A percentile compares a stretch with the other conserved stretches of the same genome.
phyloP scores from a whole-genome alignment of 129 eudicot species.

The Tagetes erecta region DNA sequence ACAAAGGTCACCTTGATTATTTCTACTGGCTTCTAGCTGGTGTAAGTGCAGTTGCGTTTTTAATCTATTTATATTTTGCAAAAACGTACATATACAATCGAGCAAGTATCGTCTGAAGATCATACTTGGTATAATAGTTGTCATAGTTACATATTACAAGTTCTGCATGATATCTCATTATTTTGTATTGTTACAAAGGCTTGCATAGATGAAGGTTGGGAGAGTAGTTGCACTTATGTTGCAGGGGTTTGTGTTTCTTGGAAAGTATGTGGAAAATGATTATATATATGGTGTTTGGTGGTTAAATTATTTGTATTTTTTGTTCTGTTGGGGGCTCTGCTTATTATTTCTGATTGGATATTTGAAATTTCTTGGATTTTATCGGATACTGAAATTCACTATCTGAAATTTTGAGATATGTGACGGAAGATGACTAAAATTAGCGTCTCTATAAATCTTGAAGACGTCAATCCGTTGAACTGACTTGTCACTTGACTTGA shows the following conservation, averaged over 20 bases:
- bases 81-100: constrained; percentile 50
- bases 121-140: neutral
- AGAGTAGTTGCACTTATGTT: neutral
- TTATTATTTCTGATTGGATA: no score
- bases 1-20: constrained; percentile 73
- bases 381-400: no score
- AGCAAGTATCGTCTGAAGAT: constrained; percentile 16
- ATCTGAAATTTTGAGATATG: no score
- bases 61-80: constrained; percentile 44
- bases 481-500: no score
- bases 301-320: no score
- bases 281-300: no score
- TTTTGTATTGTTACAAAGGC: neutral
- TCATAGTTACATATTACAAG: neutral
- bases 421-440: no score
- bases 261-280: neutral
- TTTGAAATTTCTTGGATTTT: no score
- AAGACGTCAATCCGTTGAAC: no score
- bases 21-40: constrained; percentile 74
- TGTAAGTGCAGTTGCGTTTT: constrained; percentile 44
- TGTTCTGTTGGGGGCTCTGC: no score
- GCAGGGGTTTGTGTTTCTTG: neutral
- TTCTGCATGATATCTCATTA: neutral
- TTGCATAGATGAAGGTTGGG: neutral
- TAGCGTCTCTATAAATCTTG: no score